phyloP scores from a whole-genome alignment of 2,329 filamentous ascomycete species.

The Teratosphaeria pseudoeucalypti region DNA sequence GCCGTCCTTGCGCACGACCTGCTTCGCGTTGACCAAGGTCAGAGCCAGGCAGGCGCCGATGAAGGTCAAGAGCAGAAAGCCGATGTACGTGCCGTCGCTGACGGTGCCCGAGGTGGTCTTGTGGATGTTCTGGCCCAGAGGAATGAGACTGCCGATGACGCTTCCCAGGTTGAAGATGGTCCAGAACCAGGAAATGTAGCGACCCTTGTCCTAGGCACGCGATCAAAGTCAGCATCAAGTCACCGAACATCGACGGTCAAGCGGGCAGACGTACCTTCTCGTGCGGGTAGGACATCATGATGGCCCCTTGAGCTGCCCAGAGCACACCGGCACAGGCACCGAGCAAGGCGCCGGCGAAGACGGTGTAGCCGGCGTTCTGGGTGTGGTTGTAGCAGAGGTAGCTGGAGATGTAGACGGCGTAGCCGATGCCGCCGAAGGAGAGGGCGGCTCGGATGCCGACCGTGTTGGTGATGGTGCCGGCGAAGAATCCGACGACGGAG shows the following conservation, averaged over 20 bases:
- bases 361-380: slow-evolving; percentile 57
- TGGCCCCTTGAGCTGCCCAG: slow-evolving; percentile 73
- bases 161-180: slow-evolving; percentile 88
- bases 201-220: slow-evolving; percentile 55
- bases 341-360: slow-evolving; percentile 66
- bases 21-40: slow-evolving; percentile 58
- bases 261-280: slow-evolving; percentile 39
- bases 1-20: slow-evolving; percentile 66
- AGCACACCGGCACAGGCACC: slow-evolving; percentile 70
- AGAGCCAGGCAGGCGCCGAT: slow-evolving; percentile 60
- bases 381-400: slow-evolving; percentile 64
- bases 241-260: neutral
- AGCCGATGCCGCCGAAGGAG: slow-evolving; percentile 63
- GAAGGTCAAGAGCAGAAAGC: slow-evolving; percentile 75
- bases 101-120: slow-evolving; percentile 42
- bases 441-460: slow-evolving; percentile 60
- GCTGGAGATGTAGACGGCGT: slow-evolving; percentile 61
- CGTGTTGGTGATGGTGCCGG: slow-evolving; percentile 64
- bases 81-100: slow-evolving; percentile 74
- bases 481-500: slow-evolving; percentile 53
- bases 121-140: slow-evolving; percentile 63
- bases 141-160: slow-evolving; percentile 71
- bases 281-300: slow-evolving; percentile 82
- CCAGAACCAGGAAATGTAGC: slow-evolving; percentile 88
- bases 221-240: neutral